These are phyloP conservation scores for Komagataella kurtzmanii DNA, from an alignment of 805 yeast species.

Conservation along the genomic window DNA sequence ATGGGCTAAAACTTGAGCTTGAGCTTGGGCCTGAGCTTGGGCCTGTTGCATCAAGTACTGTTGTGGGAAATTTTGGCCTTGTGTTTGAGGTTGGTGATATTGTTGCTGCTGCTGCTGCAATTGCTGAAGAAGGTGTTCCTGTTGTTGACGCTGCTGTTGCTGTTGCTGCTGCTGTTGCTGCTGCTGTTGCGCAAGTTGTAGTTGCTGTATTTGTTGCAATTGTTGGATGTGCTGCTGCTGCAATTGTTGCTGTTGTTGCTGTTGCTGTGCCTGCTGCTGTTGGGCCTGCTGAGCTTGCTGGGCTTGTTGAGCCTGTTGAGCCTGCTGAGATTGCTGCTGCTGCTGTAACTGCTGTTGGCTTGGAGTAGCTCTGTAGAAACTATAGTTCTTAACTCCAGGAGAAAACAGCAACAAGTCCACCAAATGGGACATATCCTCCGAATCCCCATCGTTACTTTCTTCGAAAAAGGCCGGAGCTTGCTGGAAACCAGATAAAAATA, in stretches of 20 bases:
- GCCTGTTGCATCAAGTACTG: conserved; percentile 5
- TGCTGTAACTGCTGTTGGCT: conserved; percentile 2
- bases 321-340: conserved; percentile 4
- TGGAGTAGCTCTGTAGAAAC: conserved; percentile 4
- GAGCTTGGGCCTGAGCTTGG: conserved; percentile 6
- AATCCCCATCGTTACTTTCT: conserved; percentile 2
- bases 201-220: conserved; percentile 17
- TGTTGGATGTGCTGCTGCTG: conserved; percentile 11
- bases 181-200: conserved; percentile 3
- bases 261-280: not conserved
- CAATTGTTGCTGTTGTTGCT: conserved; percentile 13
- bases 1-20: conserved; percentile 11
- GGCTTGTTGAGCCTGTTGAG: not conserved
- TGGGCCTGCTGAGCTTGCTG: not conserved
- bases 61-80: not conserved
- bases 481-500: not conserved
- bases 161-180: conserved; percentile 9
- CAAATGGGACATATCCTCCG: conserved; percentile 11
- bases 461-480: not conserved
- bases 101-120: conserved; percentile 19
- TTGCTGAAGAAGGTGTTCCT: conserved; percentile 8
- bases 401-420: conserved; percentile 18
- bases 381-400: conserved; percentile 19
- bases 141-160: conserved; percentile 9
- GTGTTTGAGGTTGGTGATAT: conserved; percentile 13